Evolutionary conservation across 139 green algal species (phyloP).

Genomic region (Eudorina sp.): DNA sequence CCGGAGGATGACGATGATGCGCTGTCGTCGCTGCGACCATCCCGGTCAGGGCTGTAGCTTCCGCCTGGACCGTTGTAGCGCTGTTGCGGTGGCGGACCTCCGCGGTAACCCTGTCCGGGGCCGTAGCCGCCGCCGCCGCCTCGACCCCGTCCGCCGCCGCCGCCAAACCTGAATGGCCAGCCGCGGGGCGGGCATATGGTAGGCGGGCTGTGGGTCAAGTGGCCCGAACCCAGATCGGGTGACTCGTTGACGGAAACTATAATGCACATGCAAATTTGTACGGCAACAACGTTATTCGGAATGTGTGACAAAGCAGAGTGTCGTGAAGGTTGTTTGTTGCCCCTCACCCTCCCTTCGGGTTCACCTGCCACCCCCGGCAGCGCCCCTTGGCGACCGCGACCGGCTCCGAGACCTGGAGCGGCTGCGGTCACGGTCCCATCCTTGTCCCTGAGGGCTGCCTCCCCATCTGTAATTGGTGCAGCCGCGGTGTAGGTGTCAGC

Average conservation of each 20-base stretch:
- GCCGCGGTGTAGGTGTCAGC: too few relatives aligned
- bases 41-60: background rate
- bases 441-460: conserved; percentile 7
- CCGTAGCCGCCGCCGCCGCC: background rate
- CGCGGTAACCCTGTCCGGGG: background rate
- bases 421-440: conserved; percentile 27
- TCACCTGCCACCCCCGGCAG: background rate
- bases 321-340: too few relatives aligned
- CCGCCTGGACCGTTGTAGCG: conserved; percentile 21
- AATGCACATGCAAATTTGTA: too few relatives aligned
- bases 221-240: too few relatives aligned
- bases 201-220: too few relatives aligned
- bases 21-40: conserved; percentile 34
- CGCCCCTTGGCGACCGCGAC: background rate
- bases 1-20: conserved; percentile 1
- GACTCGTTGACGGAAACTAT: too few relatives aligned
- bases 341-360: too few relatives aligned
- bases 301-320: too few relatives aligned
- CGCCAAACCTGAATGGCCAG: background rate
- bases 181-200: too few relatives aligned
- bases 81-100: background rate
- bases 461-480: too few relatives aligned
- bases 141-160: background rate
- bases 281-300: too few relatives aligned
- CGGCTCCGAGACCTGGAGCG: conserved; percentile 17